Percentiles rank a stretch among this genome's conserved stretches.
These are phyloP conservation scores for Paecilomyces variotii DNA, from an alignment of 2,329 filamentous ascomycete species.

Conservation along the genomic window DNA sequence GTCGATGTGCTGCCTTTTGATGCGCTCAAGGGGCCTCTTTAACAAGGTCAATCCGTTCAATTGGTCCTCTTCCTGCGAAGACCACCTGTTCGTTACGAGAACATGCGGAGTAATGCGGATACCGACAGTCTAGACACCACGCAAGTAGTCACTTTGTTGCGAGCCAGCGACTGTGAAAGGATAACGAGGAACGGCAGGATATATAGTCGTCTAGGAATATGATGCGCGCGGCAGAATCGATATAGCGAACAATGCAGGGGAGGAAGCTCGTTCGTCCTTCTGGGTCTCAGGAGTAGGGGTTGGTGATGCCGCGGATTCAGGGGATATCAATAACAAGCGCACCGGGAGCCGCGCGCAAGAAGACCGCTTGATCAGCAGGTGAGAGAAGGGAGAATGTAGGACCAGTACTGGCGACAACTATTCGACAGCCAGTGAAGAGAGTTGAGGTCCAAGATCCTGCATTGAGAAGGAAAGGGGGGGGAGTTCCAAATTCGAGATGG, in stretches of 20 bases:
- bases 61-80: background rate
- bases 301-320: background rate
- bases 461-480: constrained; percentile 15
- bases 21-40: background rate
- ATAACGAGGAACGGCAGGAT: background rate
- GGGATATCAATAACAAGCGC: background rate
- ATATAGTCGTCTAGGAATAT: background rate
- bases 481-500: background rate
- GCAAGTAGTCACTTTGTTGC: background rate
- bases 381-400: background rate
- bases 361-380: background rate
- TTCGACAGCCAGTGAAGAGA: background rate
- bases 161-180: background rate
- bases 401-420: background rate
- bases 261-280: background rate
- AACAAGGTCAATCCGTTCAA: background rate
- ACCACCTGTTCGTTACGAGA: background rate
- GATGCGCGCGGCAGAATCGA: background rate
- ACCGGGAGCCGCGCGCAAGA: background rate
- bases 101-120: background rate
- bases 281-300: background rate
- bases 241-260: background rate
- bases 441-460: constrained; percentile 6
- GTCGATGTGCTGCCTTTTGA: background rate
- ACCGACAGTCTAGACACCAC: background rate